These are phyloP conservation scores for Phytomonas serpens DNA, from an alignment of 208 protist genomes.

Conservation along the genomic window DNA sequence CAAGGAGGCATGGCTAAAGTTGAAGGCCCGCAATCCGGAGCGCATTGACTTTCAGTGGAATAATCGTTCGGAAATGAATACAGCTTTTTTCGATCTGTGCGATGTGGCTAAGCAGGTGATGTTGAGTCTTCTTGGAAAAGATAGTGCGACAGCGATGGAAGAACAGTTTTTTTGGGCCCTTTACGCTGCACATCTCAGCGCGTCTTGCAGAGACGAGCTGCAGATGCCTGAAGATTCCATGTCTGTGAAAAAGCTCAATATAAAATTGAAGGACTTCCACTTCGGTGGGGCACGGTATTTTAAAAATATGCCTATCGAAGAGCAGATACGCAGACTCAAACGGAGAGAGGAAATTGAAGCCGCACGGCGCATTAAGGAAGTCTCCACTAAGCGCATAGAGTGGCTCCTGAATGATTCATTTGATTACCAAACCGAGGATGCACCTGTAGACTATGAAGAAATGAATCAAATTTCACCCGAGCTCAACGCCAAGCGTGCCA, in stretches of 20 bases:
- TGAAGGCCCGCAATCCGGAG: constrained; percentile 27
- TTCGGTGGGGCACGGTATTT: constrained; percentile 89
- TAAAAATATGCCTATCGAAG: constrained; percentile 77
- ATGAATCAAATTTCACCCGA: constrained; percentile 37
- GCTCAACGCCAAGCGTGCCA: constrained; percentile 27
- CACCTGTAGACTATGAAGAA: constrained; percentile 43
- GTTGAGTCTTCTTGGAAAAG: constrained; percentile 44
- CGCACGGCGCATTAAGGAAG: constrained; percentile 24
- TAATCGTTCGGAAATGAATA: constrained; percentile 74
- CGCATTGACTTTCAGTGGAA: constrained; percentile 76
- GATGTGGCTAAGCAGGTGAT: constrained; percentile 80
- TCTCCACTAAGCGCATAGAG: background rate
- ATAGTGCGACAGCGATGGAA: constrained; percentile 33
- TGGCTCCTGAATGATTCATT: constrained; percentile 81
- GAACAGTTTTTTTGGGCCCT: constrained; percentile 68
- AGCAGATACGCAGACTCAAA: constrained; percentile 51
- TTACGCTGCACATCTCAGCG: constrained; percentile 55
- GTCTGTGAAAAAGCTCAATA: constrained; percentile 77
- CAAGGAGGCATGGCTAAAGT: constrained; percentile 38
- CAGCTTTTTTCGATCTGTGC: constrained; percentile 84
- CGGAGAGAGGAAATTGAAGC: constrained; percentile 59
- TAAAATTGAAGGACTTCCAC: constrained; percentile 88
- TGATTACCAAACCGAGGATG: constrained; percentile 86
- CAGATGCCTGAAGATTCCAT: constrained; percentile 61
- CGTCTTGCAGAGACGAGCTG: constrained; percentile 36